These are phyloP conservation scores for Biancaea sappan DNA, from an alignment of 306 rosid genomes.

Conservation along the genomic window DNA sequence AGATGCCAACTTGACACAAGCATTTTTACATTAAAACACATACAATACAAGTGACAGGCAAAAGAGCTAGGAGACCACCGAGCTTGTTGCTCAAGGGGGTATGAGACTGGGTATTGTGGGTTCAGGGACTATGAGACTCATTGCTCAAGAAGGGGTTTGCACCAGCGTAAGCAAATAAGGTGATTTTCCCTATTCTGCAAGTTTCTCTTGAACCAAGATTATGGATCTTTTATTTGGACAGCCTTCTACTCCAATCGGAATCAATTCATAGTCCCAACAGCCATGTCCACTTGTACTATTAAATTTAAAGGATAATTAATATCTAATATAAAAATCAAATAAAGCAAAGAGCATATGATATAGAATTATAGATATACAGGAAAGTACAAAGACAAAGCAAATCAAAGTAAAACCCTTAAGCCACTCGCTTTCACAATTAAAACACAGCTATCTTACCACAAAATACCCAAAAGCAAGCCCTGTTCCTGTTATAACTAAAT, in stretches of 20 bases:
- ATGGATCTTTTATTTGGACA: neutral
- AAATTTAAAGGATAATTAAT: neutral
- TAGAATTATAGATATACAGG: too few species aligned
- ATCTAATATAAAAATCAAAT: constrained; percentile 13
- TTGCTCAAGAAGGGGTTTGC: too few species aligned
- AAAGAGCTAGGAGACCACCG: neutral
- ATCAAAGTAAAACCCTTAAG: constrained; percentile 16
- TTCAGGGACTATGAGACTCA: too few species aligned
- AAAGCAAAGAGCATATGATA: neutral
- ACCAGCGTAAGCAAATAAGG: neutral
- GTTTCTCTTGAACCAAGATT: constrained; percentile 13
- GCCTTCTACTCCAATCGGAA: neutral
- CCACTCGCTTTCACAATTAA: constrained; percentile 15
- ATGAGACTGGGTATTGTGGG: too few species aligned
- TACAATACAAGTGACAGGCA: neutral
- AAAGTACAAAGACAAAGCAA: neutral
- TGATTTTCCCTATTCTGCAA: constrained; percentile 6
- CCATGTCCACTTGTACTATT: neutral
- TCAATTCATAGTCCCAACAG: neutral
- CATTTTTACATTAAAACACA: constrained; percentile 3
- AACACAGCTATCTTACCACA: constrained; percentile 61
- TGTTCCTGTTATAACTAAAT: constrained; percentile 77
- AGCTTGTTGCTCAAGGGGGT: too few species aligned
- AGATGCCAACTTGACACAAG: neutral
- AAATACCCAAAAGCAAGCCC: constrained; percentile 91